Evolutionary conservation across 177 flowering plant genomes (phyloP).

Genomic region (Tripterygium wilfordii): DNA sequence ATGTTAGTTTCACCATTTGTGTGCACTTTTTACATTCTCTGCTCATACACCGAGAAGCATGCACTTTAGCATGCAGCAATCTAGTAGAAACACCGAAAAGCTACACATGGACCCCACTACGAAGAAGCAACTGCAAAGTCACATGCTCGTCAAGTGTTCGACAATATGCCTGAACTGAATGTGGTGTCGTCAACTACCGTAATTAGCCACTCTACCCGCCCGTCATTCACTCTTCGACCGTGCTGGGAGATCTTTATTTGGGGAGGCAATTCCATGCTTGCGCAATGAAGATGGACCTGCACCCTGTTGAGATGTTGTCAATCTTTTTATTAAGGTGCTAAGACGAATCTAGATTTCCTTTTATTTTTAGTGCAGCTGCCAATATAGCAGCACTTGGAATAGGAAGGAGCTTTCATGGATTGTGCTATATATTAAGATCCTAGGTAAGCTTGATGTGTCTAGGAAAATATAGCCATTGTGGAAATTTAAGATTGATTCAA

Average conservation of each 20-base stretch:
- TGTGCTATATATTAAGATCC: slow-evolving; percentile 56
- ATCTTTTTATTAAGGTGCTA: slow-evolving; percentile 58
- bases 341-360: slow-evolving; percentile 59
- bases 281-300: slow-evolving; percentile 47
- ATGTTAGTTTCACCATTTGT: too few species aligned
- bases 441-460: slow-evolving; percentile 40
- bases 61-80: too few species aligned
- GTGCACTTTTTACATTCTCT: too few species aligned
- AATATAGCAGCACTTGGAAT: slow-evolving; percentile 65
- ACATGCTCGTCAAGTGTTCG: slow-evolving; percentile 48
- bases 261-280: slow-evolving; percentile 65
- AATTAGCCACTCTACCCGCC: slow-evolving; percentile 40
- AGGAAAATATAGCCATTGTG: too few species aligned
- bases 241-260: slow-evolving; percentile 18
- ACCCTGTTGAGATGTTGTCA: slow-evolving; percentile 63
- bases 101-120: too few species aligned
- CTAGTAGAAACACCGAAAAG: too few species aligned
- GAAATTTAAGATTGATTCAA: too few species aligned
- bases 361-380: slow-evolving; percentile 63
- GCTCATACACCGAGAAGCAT: too few species aligned
- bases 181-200: slow-evolving; percentile 48
- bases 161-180: slow-evolving; percentile 41
- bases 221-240: slow-evolving; percentile 41
- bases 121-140: too few species aligned
- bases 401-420: slow-evolving; percentile 74